Percentiles rank a stretch among this genome's conserved stretches.
Evolutionary conservation across 2,329 filamentous ascomycete genomes (phyloP).

Genomic region (Aspergillus cejpii): DNA sequence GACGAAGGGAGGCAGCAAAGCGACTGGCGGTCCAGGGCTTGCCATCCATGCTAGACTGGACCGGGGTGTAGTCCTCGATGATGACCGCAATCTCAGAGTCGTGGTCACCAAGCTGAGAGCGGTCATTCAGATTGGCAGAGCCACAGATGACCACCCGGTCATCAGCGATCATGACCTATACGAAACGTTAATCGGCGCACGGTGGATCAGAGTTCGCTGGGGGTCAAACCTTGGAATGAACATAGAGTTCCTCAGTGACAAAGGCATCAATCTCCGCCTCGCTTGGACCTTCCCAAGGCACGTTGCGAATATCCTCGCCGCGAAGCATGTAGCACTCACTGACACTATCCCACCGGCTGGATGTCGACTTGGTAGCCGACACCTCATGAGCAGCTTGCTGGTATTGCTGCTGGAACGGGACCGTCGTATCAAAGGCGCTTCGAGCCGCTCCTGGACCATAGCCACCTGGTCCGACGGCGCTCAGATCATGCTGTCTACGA

Average conservation of each 20-base stretch:
- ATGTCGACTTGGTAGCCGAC: constrained; percentile 41
- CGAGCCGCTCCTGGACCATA: constrained; percentile 32
- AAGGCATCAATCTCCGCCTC: constrained; percentile 56
- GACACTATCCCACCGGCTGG: constrained; percentile 65
- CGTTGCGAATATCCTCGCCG: constrained; percentile 61
- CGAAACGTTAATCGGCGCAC: constrained; percentile 11
- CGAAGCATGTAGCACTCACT: constrained; percentile 76
- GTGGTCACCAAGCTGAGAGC: constrained; percentile 77
- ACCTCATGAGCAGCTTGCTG: constrained; percentile 60
- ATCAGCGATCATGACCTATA: constrained; percentile 65
- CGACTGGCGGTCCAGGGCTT: constrained; percentile 68
- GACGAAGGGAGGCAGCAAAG: constrained; percentile 72
- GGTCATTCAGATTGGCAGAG: constrained; percentile 86
- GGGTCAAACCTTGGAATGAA: constrained; percentile 48
- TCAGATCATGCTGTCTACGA: constrained; percentile 39
- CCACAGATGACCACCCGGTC: constrained; percentile 80
- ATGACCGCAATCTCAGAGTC: constrained; percentile 88
- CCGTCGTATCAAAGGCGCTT: constrained; percentile 36
- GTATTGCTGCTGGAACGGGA: constrained; percentile 59
- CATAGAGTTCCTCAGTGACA: constrained; percentile 57
- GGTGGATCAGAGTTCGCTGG: not conserved
- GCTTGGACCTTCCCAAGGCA: constrained; percentile 52
- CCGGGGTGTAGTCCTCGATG: constrained; percentile 69
- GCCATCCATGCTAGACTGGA: constrained; percentile 72
- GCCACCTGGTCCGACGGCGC: constrained; percentile 42